Evolutionary conservation across 2,329 filamentous ascomycete genomes (phyloP), one percentile per base, ranked within the genome.

Genomic region (Apiospora aurea): DNA sequence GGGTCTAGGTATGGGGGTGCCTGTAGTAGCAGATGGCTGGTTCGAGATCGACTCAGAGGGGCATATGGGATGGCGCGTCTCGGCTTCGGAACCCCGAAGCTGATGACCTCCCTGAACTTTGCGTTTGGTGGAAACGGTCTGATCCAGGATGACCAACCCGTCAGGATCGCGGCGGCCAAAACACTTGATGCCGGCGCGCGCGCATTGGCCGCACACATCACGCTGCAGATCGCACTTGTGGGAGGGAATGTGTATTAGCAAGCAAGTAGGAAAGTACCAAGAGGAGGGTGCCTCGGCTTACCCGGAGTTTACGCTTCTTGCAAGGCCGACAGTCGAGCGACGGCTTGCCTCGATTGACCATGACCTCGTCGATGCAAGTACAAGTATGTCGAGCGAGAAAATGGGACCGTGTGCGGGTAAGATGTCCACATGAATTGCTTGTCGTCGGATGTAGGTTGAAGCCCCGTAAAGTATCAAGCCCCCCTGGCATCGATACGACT

Each of bases 291-390:
- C 13, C 43, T 26, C 38, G 18, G 51, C 72, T 69, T 73, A 77
- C 76, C 24, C 71, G 75, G n/a, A 78, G 73, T 64, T 78, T 78
- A 34, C 77, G 70, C 11, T 72, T 74, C 67, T 76, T 74, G 67
- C 76, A 78, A 11, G 75, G 76, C n/a, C 74, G 70, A 44, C 77
- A 78, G 49, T 78, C 75, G 24, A 72, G 73, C 4, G 77, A 78
- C 1, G 73, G 74, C 21, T 69, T 71, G 4, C 77, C 76, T 1
- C 72, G 71, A 69, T 77, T 75, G 8, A 78, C 77, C 77, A 78
- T 78, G 49, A n/a, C 3, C 21, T n/a, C 3, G 13, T n/a, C 38
- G 26, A 70, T 10, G 38, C 44, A 1, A 38, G 51, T 70, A 24
- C 44, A 1, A 38, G 51, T 70, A 24, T 24, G 2, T 18, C 26